Evolutionary conservation across 2,329 filamentous ascomycete species (phyloP).

Genomic region (Diaporthe nobilis): DNA sequence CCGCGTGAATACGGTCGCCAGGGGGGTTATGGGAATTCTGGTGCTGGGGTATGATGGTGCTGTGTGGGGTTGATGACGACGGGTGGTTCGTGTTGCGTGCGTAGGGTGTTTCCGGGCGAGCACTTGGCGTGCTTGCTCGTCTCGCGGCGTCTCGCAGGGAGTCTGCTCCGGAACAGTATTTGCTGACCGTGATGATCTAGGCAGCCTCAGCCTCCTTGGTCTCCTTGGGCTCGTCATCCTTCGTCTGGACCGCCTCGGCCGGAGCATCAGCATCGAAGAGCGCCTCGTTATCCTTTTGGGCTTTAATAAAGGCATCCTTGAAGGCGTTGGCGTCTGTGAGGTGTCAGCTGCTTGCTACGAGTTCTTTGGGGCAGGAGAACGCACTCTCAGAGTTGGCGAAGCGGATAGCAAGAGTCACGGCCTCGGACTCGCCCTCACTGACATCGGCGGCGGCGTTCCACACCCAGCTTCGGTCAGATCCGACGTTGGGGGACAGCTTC

Average conservation of each 20-base stretch:
- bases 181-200: constrained; percentile 14
- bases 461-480: constrained; percentile 98
- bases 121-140: constrained; percentile 18
- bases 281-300: constrained; percentile 94
- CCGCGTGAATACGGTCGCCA: constrained; percentile 22
- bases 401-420: constrained; percentile 94
- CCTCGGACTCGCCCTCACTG: constrained; percentile 97
- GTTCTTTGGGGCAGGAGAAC: constrained; percentile 52
- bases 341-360: constrained; percentile 46
- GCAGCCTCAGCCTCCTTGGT: constrained; percentile 47
- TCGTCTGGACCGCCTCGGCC: constrained; percentile 49
- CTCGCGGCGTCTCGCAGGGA: constrained; percentile 12
- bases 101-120: not conserved
- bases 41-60: constrained; percentile 37
- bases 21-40: constrained; percentile 25
- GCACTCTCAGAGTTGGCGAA: constrained; percentile 98
- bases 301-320: constrained; percentile 98
- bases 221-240: constrained; percentile 48
- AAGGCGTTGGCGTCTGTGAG: constrained; percentile 91
- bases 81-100: constrained; percentile 23
- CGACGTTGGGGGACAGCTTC: constrained; percentile 98
- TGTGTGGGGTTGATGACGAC: constrained; percentile 33
- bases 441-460: constrained; percentile 99
- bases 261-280: constrained; percentile 73
- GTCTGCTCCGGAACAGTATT: not conserved